Base-by-base conservation (phyloP, 805 yeast species). In the Jamesozyma gamospora region DNA sequence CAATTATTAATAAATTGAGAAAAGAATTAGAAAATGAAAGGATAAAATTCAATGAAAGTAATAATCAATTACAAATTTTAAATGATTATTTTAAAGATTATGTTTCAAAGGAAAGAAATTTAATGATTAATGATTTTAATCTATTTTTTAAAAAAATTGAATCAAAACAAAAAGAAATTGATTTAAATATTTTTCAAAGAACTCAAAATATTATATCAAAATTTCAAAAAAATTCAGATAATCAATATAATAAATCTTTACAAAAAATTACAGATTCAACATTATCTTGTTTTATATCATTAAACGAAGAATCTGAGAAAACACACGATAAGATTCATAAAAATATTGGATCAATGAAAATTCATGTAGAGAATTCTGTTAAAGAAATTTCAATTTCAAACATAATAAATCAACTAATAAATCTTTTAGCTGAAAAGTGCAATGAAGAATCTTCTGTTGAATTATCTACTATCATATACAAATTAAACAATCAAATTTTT, bases 51-150 rank as follows among this genome's bases (percentile, higher is more conserved):
- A 36, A 41, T 15, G 33, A 40, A 11, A 37, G 43, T 0, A 35
- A 45, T 25, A 35, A 35, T n/a, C 37, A 44, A 24, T 13, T 49
- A n/a, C 27, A 36, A 15, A 14, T 27, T 2, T 28, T 51, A 14
- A 35, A 44, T 28, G 9, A 31, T 2, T 51, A 43, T 35, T 47
- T 47, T 14, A 14, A 45, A 16, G 42, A 41, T 1, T 31, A 47
- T 29, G 39, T 52, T 11, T 27, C 33, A 2, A 37, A 31, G 26
- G 45, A 48, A 14, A 41, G 55, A 16, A 27, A 26, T 3, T 18
- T 19, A 2, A 39, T 47, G 1, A 44, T 45, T 29, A 11, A 37
- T n/a, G 32, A 17, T 5, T 24, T 38, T 12, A 28, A 24, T 16
- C 14, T 33, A 8, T 14, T 31, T 15, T 10, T 38, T 16, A 29